Conservation (phyloP, 345 rosid genomes). For the Erysimum cheiranthoides region DNA sequence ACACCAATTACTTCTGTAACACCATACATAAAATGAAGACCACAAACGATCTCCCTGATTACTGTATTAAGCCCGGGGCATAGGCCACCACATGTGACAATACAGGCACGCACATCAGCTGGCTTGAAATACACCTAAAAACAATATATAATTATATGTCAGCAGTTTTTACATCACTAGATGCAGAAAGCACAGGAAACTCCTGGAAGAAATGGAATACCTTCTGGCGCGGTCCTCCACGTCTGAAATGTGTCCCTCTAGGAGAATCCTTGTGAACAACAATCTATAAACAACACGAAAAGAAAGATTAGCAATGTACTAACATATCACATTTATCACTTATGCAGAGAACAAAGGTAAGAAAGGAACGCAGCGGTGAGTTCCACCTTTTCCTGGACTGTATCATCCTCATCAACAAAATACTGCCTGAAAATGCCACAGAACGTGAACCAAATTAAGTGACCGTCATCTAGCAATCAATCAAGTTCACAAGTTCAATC, state of each 20-base stretch:
- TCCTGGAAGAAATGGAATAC: conserved; percentile 45
- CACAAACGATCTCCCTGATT: conserved; percentile 90
- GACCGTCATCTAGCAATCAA: neutral
- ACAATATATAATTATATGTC: conserved; percentile 13
- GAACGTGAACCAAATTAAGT: neutral
- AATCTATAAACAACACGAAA: conserved; percentile 48
- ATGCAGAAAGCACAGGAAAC: neutral
- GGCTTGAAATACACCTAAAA: conserved; percentile 71
- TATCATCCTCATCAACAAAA: conserved; percentile 76
- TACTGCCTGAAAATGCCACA: conserved; percentile 69
- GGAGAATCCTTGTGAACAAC: conserved; percentile 79
- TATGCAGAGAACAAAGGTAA: neutral
- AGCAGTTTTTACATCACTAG: conserved; percentile 10
- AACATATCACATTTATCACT: neutral
- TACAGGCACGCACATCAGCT: conserved; percentile 85
- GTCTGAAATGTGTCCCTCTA: conserved; percentile 87
- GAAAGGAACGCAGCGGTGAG: conserved; percentile 9
- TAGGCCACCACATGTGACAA: conserved; percentile 94
- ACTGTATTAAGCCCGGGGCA: conserved; percentile 97
- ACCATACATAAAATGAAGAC: conserved; percentile 80
- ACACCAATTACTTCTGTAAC: conserved; percentile 77
- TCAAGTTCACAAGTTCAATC: conserved; percentile 2
- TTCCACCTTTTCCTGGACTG: conserved; percentile 74
- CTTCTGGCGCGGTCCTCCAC: conserved; percentile 96
- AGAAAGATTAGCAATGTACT: neutral